Evolutionary conservation across 176 grass and related monocot species (phyloP).

Genomic region (Areca catechu): DNA sequence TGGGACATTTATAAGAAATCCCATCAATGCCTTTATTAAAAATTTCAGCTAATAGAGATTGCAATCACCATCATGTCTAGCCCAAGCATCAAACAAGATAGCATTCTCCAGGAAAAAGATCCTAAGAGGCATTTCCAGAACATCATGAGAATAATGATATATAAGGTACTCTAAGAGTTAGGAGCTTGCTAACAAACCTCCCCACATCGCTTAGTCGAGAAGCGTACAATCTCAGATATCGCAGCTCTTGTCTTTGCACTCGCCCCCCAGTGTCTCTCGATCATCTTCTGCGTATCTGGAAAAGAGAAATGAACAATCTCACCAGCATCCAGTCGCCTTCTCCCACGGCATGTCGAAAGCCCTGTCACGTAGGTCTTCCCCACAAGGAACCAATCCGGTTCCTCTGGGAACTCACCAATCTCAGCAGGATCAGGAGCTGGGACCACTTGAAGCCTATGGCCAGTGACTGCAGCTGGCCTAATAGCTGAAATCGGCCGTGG

Average conservation of each 20-base stretch:
- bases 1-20: too few relatives aligned
- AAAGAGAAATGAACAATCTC: slow-evolving; percentile 81
- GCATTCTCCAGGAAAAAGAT: neutral
- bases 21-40: too few relatives aligned
- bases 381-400: slow-evolving; percentile 63
- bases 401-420: slow-evolving; percentile 56
- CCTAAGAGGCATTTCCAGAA: neutral
- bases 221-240: slow-evolving; percentile 61
- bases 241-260: slow-evolving; percentile 36
- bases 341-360: slow-evolving; percentile 67
- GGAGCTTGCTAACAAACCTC: slow-evolving; percentile 35
- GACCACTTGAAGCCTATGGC: slow-evolving; percentile 30
- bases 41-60: too few relatives aligned
- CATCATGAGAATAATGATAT: too few relatives aligned
- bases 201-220: slow-evolving; percentile 74
- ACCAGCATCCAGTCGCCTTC: slow-evolving; percentile 37
- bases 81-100: too few relatives aligned
- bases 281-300: slow-evolving; percentile 28
- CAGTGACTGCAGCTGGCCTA: slow-evolving; percentile 14
- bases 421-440: slow-evolving; percentile 44
- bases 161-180: neutral
- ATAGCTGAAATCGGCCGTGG: slow-evolving; percentile 59
- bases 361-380: slow-evolving; percentile 55
- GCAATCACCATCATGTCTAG: too few relatives aligned
- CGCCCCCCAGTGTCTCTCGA: slow-evolving; percentile 21